Evolutionary conservation across 106 monocot species (phyloP).

Genomic region (Cymbidium sinense): DNA sequence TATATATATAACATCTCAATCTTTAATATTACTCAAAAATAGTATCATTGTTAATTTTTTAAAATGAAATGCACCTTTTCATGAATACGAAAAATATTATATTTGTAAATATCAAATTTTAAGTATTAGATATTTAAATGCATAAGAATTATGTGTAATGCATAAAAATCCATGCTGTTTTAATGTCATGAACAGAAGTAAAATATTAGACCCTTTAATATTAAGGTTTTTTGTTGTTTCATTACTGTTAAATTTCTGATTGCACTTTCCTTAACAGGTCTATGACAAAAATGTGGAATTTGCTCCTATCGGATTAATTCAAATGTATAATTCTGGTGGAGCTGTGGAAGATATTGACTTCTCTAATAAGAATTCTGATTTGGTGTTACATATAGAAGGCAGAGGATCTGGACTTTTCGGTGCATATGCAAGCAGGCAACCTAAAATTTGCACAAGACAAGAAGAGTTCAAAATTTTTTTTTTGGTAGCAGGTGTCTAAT

Average conservation of each 20-base stretch:
- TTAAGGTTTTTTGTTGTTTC: background rate
- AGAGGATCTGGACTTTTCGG: constrained; percentile 39
- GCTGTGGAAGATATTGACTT: constrained; percentile 23
- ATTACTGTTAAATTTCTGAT: background rate
- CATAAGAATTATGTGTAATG: too few relatives aligned
- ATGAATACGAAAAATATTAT: too few relatives aligned
- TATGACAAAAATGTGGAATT: constrained; percentile 24
- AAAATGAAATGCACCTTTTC: too few relatives aligned
- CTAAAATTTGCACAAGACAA: constrained; percentile 23
- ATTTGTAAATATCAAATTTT: too few relatives aligned
- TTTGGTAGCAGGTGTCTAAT: too few relatives aligned
- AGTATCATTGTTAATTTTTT: too few relatives aligned
- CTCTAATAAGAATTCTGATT: background rate
- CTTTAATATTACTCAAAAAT: too few relatives aligned
- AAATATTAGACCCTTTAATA: background rate
- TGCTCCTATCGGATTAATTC: constrained; percentile 36
- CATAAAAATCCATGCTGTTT: too few relatives aligned
- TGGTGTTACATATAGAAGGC: constrained; percentile 19
- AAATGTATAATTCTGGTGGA: constrained; percentile 50
- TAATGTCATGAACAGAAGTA: background rate
- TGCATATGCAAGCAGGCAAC: constrained; percentile 32
- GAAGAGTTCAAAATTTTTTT: constrained; percentile 19
- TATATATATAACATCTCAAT: too few relatives aligned
- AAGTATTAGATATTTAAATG: too few relatives aligned
- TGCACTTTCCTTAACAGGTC: constrained; percentile 2